A percentile compares a stretch with the other conserved stretches of the same genome.
Evolutionary conservation across 495 filamentous ascomycete genomes (phyloP).

Genomic region (Aspergillus taichungensis): DNA sequence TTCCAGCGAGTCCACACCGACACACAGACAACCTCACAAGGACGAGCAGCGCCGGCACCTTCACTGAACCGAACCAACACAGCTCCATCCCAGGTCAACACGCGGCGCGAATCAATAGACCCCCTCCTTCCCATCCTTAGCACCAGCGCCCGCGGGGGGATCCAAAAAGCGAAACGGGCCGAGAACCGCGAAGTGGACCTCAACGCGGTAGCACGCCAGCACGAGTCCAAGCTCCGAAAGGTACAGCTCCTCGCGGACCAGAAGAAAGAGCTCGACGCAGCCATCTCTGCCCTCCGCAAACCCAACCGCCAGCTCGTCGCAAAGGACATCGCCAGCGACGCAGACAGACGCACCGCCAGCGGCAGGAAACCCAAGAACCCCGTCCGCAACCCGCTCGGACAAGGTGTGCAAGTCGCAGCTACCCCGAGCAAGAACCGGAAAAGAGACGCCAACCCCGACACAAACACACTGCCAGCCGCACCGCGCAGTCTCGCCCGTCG

Average conservation of each 20-base stretch:
- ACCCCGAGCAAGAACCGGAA: conserved; percentile 54
- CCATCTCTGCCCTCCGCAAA: conserved; percentile 74
- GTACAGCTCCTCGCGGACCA: conserved; percentile 56
- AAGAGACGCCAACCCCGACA: conserved; percentile 24
- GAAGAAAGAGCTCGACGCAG: conserved; percentile 72
- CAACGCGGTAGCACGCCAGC: conserved; percentile 43
- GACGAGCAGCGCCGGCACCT: conserved; percentile 24
- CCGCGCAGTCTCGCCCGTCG: conserved; percentile 17
- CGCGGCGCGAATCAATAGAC: conserved; percentile 25
- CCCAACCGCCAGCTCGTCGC: conserved; percentile 76
- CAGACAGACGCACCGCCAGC: conserved; percentile 46
- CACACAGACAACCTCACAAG: conserved; percentile 46
- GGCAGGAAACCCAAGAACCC: conserved; percentile 56
- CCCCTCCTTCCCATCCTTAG: conserved; percentile 27
- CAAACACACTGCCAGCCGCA: too few species aligned
- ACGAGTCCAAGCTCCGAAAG: conserved; percentile 60
- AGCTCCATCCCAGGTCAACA: conserved; percentile 34
- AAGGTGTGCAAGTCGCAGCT: conserved; percentile 64
- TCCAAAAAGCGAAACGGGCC: conserved; percentile 50
- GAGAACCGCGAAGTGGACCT: conserved; percentile 63
- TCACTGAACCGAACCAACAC: conserved; percentile 65
- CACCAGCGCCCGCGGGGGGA: conserved; percentile 40
- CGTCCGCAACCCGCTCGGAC: conserved; percentile 46
- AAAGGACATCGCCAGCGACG: conserved; percentile 60
- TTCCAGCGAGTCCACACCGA: conserved; percentile 67